Evolutionary conservation across 371 early-diverging fungal species (phyloP).

Genomic region (Thermomucor indicae-seudaticae): DNA sequence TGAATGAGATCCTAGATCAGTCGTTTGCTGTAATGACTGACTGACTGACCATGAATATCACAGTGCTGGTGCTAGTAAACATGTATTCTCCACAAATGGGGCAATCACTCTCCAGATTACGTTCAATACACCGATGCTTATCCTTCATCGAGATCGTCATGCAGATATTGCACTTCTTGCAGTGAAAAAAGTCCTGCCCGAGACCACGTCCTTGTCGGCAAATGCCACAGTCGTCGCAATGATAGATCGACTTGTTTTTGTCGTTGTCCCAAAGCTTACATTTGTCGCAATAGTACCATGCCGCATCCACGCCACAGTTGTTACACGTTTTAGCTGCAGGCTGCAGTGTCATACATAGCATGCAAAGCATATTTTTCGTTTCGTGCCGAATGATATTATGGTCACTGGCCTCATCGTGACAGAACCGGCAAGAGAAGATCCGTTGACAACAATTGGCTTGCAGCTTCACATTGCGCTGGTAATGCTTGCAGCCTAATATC

Average conservation of each 20-base stretch:
- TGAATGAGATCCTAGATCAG: background rate
- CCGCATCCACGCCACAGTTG: conserved; percentile 61
- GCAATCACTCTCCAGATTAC: conserved; percentile 89
- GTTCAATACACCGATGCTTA: conserved; percentile 92
- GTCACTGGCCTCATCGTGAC: conserved; percentile 88
- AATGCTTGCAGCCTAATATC: conserved; percentile 90
- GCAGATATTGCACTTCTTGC: conserved; percentile 93
- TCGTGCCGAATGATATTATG: conserved; percentile 83
- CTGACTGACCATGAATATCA: conserved; percentile 78
- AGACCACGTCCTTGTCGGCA: conserved; percentile 88
- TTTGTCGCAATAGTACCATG: conserved; percentile 85
- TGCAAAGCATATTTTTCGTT: conserved; percentile 89
- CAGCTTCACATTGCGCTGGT: conserved; percentile 82
- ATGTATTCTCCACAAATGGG: conserved; percentile 98
- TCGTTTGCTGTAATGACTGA: too few species aligned
- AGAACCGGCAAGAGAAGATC: conserved; percentile 92
- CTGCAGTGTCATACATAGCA: conserved; percentile 83
- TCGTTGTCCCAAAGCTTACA: conserved; percentile 96
- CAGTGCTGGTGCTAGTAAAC: conserved; percentile 80
- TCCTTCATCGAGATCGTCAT: conserved; percentile 71
- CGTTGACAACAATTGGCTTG: conserved; percentile 90
- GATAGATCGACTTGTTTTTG: conserved; percentile 78
- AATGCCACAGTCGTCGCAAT: conserved; percentile 91
- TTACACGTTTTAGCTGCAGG: conserved; percentile 74
- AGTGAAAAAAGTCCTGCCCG: conserved; percentile 88